Conservation (phyloP, 805 yeast species). For the Wickerhamiella spandovensis region DNA sequence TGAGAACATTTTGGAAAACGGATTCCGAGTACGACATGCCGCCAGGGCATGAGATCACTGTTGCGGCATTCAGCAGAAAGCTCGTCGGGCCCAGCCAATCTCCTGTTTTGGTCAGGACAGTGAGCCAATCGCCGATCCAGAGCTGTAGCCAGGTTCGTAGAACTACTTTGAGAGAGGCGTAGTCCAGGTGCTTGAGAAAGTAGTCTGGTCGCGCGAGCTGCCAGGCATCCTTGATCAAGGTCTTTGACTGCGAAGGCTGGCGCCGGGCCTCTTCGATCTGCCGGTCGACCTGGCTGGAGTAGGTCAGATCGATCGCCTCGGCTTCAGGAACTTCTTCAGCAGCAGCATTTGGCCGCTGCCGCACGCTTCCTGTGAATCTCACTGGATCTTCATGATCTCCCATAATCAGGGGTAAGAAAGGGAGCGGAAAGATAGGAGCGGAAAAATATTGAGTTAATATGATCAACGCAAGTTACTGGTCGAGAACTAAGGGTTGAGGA, state of each 20-base stretch:
- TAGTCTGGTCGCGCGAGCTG: not conserved
- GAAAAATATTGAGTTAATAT: too few species aligned
- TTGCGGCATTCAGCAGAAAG: slow-evolving; percentile 12
- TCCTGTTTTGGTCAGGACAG: slow-evolving; percentile 4
- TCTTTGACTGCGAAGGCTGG: not conserved
- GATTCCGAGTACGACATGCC: slow-evolving; percentile 12
- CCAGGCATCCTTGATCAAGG: not conserved
- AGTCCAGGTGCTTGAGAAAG: slow-evolving; percentile 5
- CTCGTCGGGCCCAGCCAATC: slow-evolving; percentile 17
- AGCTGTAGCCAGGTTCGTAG: slow-evolving; percentile 17
- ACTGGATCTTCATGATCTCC: not conserved
- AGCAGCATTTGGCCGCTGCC: not conserved
- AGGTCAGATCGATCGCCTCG: not conserved
- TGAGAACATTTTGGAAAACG: slow-evolving; percentile 11
- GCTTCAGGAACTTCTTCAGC: not conserved
- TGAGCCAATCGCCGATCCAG: slow-evolving; percentile 12
- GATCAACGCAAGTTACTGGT: too few species aligned
- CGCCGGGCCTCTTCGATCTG: not conserved
- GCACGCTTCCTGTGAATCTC: not conserved
- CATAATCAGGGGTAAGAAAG: not conserved
- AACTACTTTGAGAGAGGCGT: slow-evolving; percentile 11
- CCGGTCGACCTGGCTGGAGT: not conserved
- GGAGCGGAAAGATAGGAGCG: too few species aligned
- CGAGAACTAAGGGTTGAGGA: too few species aligned
- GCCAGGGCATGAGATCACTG: slow-evolving; percentile 16